phyloP scores from a whole-genome alignment of 495 filamentous ascomycete genomes.

The Aspergillus hancockii region DNA sequence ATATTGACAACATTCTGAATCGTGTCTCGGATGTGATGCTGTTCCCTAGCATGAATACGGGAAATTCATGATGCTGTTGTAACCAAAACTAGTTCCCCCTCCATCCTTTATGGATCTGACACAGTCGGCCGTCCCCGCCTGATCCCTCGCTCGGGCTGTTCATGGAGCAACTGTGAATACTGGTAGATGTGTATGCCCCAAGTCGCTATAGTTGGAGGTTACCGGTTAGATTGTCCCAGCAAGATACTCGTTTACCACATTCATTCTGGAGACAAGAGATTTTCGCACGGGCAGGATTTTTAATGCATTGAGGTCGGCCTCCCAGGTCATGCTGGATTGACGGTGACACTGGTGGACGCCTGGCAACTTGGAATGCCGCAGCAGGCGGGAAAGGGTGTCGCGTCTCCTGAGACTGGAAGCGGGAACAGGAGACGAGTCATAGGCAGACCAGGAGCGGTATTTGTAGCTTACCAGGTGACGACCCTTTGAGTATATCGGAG shows the following conservation, averaged over 20 bases:
- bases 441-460: not conserved
- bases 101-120: not conserved
- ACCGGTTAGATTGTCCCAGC: not conserved
- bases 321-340: not conserved
- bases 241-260: not conserved
- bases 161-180: not conserved
- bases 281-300: not conserved
- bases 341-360: not conserved
- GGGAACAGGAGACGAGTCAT: not conserved
- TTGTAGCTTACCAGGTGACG: not conserved
- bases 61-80: constrained; percentile 15
- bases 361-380: not conserved
- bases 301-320: not conserved
- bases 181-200: not conserved
- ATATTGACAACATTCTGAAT: constrained; percentile 27
- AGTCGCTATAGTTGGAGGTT: not conserved
- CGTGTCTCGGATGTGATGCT: constrained; percentile 46
- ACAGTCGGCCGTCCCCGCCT: not conserved
- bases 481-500: not conserved
- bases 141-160: too few relatives aligned
- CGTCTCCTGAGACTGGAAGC: not conserved
- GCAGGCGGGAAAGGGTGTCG: not conserved
- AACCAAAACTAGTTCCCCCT: not conserved
- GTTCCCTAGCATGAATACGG: constrained; percentile 39
- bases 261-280: not conserved